A percentile compares a stretch with the other conserved stretches of the same genome.
phyloP scores from a whole-genome alignment of 306 rosid genomes.

The Morella rubra region DNA sequence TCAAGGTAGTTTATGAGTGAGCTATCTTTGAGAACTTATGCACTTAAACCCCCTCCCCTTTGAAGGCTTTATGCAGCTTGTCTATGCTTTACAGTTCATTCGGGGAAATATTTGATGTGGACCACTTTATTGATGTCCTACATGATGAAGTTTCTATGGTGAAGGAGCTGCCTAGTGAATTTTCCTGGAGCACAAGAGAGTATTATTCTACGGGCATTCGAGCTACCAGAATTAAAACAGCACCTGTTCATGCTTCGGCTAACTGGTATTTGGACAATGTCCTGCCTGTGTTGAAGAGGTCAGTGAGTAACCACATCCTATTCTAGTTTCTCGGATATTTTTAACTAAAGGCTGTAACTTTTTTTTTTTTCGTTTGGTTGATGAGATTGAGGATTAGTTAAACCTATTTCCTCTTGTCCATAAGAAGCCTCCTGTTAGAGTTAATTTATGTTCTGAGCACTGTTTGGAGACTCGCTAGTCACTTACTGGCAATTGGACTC shows the following conservation, averaged over 20 bases:
- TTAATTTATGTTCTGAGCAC: background rate
- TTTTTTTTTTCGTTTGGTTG: background rate
- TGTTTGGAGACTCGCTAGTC: background rate
- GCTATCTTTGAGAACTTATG: background rate
- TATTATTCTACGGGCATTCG: constrained; percentile 76
- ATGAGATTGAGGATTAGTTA: background rate
- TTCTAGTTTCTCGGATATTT: background rate
- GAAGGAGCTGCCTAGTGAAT: constrained; percentile 80
- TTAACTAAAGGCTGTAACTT: background rate
- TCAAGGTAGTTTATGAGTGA: constrained; percentile 52
- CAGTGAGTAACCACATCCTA: constrained; percentile 37
- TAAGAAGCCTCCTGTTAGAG: background rate
- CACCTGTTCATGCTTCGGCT: constrained; percentile 90
- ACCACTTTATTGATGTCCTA: constrained; percentile 85
- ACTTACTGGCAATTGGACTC: background rate
- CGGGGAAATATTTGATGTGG: constrained; percentile 88
- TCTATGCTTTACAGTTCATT: constrained; percentile 70
- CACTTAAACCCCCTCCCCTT: background rate
- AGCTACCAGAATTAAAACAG: constrained; percentile 82
- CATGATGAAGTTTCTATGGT: constrained; percentile 79
- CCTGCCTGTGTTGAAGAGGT: constrained; percentile 85
- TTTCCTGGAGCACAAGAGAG: constrained; percentile 92
- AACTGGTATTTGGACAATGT: constrained; percentile 90
- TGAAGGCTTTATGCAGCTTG: background rate
- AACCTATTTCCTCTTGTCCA: background rate